phyloP scores from a whole-genome alignment of 805 yeast species.

The Blastobotrys peoriensis region DNA sequence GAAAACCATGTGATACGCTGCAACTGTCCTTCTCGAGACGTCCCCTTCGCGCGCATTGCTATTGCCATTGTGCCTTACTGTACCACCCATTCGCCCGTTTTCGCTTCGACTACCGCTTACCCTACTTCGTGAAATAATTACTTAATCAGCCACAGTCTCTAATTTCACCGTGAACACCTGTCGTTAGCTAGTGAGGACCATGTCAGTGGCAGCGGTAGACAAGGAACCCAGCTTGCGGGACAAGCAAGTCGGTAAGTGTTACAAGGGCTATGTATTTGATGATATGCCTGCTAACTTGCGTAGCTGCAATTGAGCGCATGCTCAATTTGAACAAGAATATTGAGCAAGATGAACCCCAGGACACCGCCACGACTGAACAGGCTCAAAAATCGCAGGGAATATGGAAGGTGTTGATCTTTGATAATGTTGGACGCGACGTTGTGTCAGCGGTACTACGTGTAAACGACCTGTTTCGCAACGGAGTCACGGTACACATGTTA shows the following conservation, averaged over 20 bases:
- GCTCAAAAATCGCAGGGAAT: conserved; percentile 43
- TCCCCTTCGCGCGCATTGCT: no score
- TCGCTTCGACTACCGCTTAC: background rate
- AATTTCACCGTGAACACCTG: no score
- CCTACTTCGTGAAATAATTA: background rate
- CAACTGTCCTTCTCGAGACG: no score
- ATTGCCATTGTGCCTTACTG: no score
- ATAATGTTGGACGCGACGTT: conserved; percentile 71
- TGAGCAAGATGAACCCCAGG: conserved; percentile 17
- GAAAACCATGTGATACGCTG: no score
- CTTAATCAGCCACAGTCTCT: background rate
- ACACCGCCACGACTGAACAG: conserved; percentile 36
- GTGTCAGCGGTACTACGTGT: conserved; percentile 89
- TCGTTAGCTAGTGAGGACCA: no score
- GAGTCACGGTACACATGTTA: conserved; percentile 83
- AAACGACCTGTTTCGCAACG: conserved; percentile 82
- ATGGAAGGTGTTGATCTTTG: conserved; percentile 91
- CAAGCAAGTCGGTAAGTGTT: conserved; percentile 27
- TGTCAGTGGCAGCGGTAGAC: background rate
- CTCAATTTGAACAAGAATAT: conserved; percentile 69
- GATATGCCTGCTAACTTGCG: conserved; percentile 3
- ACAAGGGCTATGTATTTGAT: background rate
- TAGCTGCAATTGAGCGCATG: conserved; percentile 66
- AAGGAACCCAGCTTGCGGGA: conserved; percentile 24
- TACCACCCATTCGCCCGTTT: no score